Conservation (phyloP, 805 yeast species). For the Nakazawaea molendinolei region DNA sequence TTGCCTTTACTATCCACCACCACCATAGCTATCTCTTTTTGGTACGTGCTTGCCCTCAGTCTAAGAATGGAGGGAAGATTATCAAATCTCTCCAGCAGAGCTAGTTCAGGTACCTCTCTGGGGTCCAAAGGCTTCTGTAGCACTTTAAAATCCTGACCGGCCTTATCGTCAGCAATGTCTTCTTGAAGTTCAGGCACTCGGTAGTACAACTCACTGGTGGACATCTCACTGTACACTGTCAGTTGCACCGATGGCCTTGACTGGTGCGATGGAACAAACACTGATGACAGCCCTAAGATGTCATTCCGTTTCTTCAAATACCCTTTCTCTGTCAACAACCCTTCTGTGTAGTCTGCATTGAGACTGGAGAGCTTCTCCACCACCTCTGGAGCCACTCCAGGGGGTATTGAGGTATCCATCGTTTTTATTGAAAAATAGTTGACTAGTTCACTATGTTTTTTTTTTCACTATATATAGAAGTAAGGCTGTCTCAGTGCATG, state of each 20-base stretch:
- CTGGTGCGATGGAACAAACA: constrained; percentile 10
- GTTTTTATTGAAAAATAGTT: too few species aligned
- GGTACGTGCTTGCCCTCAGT: constrained; percentile 60
- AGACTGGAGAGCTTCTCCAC: constrained; percentile 35
- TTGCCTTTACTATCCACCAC: constrained; percentile 76
- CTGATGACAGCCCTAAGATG: constrained; percentile 22
- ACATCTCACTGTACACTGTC: constrained; percentile 12
- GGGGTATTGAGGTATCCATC: constrained; percentile 46
- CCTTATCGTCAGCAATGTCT: too few species aligned
- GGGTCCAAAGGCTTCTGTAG: constrained; percentile 63
- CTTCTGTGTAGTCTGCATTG: constrained; percentile 51
- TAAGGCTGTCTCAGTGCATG: too few species aligned
- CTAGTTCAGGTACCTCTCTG: constrained; percentile 34
- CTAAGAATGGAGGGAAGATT: constrained; percentile 67
- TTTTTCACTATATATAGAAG: too few species aligned
- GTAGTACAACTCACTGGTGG: background rate
- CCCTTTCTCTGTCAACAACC: constrained; percentile 69
- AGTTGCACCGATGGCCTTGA: constrained; percentile 11
- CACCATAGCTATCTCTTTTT: constrained; percentile 64
- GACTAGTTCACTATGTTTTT: too few species aligned
- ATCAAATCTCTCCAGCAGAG: constrained; percentile 39
- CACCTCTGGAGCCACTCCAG: constrained; percentile 28
- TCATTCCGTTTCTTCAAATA: constrained; percentile 51
- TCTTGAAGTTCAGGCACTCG: too few species aligned
- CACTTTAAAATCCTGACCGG: constrained; percentile 24